Evolutionary conservation across 2,329 filamentous ascomycete species (phyloP).

Genomic region (Aspergillus flavus): DNA sequence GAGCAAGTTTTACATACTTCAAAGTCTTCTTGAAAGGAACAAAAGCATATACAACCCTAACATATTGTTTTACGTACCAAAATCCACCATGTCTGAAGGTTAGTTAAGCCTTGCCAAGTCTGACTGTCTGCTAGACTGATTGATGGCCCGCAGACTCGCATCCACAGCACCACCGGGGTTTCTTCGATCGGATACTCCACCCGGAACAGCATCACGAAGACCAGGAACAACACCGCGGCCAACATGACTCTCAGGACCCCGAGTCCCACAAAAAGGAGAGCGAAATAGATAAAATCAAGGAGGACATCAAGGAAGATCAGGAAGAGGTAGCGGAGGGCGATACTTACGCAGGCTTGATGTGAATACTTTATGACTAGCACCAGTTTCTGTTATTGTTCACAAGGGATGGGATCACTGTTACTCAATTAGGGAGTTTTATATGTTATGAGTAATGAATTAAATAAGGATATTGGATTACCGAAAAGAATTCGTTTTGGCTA

Average conservation of each 20-base stretch:
- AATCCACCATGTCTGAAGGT: background rate
- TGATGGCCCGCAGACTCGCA: background rate
- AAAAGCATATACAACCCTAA: background rate
- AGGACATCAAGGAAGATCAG: background rate
- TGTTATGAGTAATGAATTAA: background rate
- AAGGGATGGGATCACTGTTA: background rate
- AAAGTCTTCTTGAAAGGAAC: background rate
- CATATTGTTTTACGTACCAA: background rate
- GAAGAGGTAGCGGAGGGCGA: background rate
- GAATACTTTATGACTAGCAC: background rate
- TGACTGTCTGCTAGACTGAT: background rate
- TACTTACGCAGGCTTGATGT: background rate
- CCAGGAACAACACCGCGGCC: background rate
- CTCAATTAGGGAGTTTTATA: background rate
- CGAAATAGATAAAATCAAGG: background rate
- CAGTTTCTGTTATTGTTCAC: background rate
- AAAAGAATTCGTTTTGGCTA: too few relatives aligned
- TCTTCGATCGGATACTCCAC: conserved; percentile 1
- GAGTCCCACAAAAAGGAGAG: background rate
- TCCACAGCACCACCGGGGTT: background rate
- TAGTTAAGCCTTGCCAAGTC: background rate
- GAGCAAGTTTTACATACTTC: background rate
- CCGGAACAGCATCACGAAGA: background rate
- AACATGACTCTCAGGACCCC: background rate
- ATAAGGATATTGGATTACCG: background rate